These are phyloP conservation scores for Cylindrotheca fusiformis DNA, from an alignment of 108 stramenopile genomes.

Conservation along the genomic window DNA sequence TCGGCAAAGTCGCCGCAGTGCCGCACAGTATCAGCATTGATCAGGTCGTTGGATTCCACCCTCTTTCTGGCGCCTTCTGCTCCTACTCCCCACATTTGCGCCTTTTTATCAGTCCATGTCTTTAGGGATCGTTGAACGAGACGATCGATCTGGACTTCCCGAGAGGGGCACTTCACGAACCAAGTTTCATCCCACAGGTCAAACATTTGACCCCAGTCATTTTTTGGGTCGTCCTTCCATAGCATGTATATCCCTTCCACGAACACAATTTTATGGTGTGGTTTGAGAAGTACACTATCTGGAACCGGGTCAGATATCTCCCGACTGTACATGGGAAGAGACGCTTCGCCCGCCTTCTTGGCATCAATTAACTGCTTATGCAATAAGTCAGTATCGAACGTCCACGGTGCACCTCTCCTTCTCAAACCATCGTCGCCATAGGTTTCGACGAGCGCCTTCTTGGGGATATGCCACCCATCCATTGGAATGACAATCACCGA, in stretches of 20 bases:
- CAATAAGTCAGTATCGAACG: slow-evolving; percentile 61
- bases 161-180: slow-evolving; percentile 39
- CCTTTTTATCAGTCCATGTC: slow-evolving; percentile 55
- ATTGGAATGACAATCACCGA: slow-evolving; percentile 54
- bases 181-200: slow-evolving; percentile 70
- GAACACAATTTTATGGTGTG: slow-evolving; percentile 49
- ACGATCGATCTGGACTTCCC: slow-evolving; percentile 40
- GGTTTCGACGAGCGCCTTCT: slow-evolving; percentile 33
- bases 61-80: slow-evolving; percentile 39
- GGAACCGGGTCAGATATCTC: slow-evolving; percentile 57
- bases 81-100: slow-evolving; percentile 53
- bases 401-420: slow-evolving; percentile 70
- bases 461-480: slow-evolving; percentile 73
- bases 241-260: slow-evolving; percentile 73
- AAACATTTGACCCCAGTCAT: slow-evolving; percentile 45
- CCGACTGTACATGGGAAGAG: slow-evolving; percentile 55
- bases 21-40: slow-evolving; percentile 10
- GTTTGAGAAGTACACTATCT: slow-evolving; percentile 33
- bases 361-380: slow-evolving; percentile 33
- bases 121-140: slow-evolving; percentile 50
- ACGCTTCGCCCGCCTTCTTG: slow-evolving; percentile 29
- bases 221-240: slow-evolving; percentile 26
- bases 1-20: slow-evolving; percentile 20
- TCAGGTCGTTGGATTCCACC: slow-evolving; percentile 53
- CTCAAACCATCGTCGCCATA: slow-evolving; percentile 32